Percentiles rank a stretch among this genome's conserved stretches.
Conservation (phyloP, 208 protist genomes). For the Strigomonas culicis region DNA sequence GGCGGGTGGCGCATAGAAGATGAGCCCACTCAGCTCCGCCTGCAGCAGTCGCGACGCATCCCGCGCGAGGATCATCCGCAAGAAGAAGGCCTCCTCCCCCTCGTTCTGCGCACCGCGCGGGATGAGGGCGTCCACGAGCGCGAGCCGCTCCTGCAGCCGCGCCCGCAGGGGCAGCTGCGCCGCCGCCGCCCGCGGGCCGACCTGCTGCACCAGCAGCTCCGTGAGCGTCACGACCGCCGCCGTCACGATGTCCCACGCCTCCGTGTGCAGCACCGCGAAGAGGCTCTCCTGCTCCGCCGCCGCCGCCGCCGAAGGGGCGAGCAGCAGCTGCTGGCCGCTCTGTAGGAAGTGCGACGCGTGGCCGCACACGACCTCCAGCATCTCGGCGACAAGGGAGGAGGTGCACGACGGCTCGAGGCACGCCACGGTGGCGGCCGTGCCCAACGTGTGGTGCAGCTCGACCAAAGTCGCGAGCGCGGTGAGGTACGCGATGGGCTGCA, state of each 20-base stretch:
- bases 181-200: not conserved
- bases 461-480: conserved; percentile 43
- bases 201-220: conserved; percentile 16
- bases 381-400: conserved; percentile 6
- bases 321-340: conserved; percentile 5
- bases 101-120: conserved; percentile 1
- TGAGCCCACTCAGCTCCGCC: conserved; percentile 41
- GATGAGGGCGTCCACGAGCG: not conserved
- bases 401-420: conserved; percentile 8
- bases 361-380: conserved; percentile 22
- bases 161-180: not conserved
- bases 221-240: conserved; percentile 24
- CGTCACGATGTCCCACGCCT: conserved; percentile 45
- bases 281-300: conserved; percentile 4
- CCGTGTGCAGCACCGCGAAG: conserved; percentile 33
- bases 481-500: conserved; percentile 29
- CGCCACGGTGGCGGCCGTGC: conserved; percentile 21
- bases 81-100: conserved; percentile 15
- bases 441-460: conserved; percentile 61
- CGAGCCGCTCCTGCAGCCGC: not conserved
- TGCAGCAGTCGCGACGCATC: conserved; percentile 59
- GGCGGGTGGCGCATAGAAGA: conserved; percentile 3
- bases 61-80: conserved; percentile 29
- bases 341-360: conserved; percentile 9
- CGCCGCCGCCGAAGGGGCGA: not conserved